These are phyloP conservation scores for Leucosporidium yakuticum DNA, from an alignment of 768 basidiomycete genomes.

Conservation along the genomic window DNA sequence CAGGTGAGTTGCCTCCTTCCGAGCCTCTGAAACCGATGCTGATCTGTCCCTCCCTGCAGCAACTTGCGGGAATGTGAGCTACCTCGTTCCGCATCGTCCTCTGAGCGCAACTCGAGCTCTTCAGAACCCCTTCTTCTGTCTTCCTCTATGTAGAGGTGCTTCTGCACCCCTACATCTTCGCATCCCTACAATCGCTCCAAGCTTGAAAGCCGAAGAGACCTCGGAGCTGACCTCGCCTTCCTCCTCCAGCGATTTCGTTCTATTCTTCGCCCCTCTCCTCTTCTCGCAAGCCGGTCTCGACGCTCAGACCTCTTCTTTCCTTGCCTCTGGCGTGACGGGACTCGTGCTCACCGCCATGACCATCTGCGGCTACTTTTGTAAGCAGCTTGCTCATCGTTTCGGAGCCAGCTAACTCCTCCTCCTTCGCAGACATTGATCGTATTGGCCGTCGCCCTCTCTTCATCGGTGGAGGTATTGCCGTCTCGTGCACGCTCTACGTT, in stretches of 20 bases:
- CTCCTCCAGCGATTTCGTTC: conserved; percentile 12
- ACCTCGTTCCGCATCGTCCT: too few species aligned
- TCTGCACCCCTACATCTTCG: too few species aligned
- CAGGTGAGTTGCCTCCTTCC: too few species aligned
- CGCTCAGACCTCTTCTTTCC: conserved; percentile 50
- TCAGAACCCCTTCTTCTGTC: too few species aligned
- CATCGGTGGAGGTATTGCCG: conserved; percentile 49
- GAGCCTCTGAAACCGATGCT: too few species aligned
- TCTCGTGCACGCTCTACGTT: conserved; percentile 46
- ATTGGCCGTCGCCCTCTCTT: conserved; percentile 46
- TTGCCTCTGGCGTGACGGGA: conserved; percentile 53
- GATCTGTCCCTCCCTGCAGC: too few species aligned
- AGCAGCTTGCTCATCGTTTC: conserved; percentile 45
- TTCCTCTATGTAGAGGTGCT: too few species aligned
- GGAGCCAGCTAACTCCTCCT: conserved; percentile 46
- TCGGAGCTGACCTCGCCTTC: conserved; percentile 3
- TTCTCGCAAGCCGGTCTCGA: conserved; percentile 51
- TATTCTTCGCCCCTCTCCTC: conserved; percentile 47
- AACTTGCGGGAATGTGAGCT: conserved; percentile 41
- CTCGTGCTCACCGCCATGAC: conserved; percentile 45
- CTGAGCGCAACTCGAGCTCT: too few species aligned
- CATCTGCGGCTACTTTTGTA: background rate
- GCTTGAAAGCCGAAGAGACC: conserved; percentile 45
- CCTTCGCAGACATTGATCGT: conserved; percentile 16
- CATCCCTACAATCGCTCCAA: too few species aligned